Evolutionary conservation across 2,329 filamentous ascomycete genomes (phyloP).

Genomic region (Alternaria viburni): DNA sequence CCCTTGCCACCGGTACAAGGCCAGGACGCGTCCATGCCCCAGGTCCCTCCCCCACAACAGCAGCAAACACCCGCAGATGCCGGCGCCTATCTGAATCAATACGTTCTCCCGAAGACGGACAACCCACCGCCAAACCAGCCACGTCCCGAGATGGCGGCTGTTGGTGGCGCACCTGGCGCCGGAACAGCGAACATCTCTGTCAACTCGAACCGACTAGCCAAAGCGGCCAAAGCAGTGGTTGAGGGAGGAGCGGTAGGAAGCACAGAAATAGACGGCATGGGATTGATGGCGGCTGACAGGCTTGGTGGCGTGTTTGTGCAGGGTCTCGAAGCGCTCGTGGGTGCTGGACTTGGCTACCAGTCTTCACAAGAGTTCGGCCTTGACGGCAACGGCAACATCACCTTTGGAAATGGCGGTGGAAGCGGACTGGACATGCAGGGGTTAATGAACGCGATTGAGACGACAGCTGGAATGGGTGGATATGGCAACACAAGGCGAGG

Average conservation of each 20-base stretch:
- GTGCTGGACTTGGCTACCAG: constrained; percentile 38
- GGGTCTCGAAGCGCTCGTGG: constrained; percentile 44
- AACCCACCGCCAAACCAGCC: constrained; percentile 41
- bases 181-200: constrained; percentile 41
- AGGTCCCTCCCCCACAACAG: constrained; percentile 25
- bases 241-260: constrained; percentile 39
- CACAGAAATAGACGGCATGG: constrained; percentile 44
- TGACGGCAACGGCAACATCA: constrained; percentile 30
- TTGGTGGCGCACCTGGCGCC: constrained; percentile 41
- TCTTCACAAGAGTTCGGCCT: constrained; percentile 28
- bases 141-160: constrained; percentile 44
- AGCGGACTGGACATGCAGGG: constrained; percentile 30
- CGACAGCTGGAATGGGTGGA: not conserved
- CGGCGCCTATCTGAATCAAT: constrained; percentile 44
- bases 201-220: constrained; percentile 39
- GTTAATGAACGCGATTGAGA: constrained; percentile 26
- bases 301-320: constrained; percentile 45
- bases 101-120: constrained; percentile 45
- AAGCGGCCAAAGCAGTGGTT: constrained; percentile 43
- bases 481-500: constrained; percentile 13
- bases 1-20: constrained; percentile 33
- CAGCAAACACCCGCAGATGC: constrained; percentile 43
- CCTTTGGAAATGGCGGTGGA: constrained; percentile 12
- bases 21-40: constrained; percentile 21
- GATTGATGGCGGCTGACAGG: constrained; percentile 41